Evolutionary conservation across 805 yeast genomes (phyloP), one percentile per base, ranked within the genome.

Genomic region (Pichia ethanolica): DNA sequence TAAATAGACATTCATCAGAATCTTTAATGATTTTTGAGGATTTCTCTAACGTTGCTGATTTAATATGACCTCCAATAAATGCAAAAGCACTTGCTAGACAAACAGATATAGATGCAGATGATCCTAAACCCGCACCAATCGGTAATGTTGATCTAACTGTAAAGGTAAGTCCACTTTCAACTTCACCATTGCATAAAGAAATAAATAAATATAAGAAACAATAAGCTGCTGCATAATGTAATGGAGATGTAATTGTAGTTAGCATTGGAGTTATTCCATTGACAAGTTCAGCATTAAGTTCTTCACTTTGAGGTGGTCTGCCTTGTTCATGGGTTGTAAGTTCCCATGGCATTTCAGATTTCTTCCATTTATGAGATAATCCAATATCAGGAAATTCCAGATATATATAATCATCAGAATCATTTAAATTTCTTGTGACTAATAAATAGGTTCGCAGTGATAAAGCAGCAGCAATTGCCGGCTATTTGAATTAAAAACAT

Each of bases 121-220:
- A 87, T 0, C 99, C 99, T 44, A 93, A 73, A 0, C 99, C 99
- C 0, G 99, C 97, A 38, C 99, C 97, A 44, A 91, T 84, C 1
- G 99, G 99, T 45, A 90, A 70, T 1, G 95, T 83, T 1, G 96
- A 87, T 50, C 90, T 78, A 13, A 87, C 81, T 4, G 81, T 73
- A 64, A 84, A 88, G 35, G 72, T 73, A 52, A 74, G 61, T 4
- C 67, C 67, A 5, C 86, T 86, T 1, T 71, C 72, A 1, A 71
- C 67, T 0, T 64, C 55, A 10, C 72, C 69, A 6, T 63, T 54
- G 56, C 89, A 79, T 33, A 88, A 64, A 49, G 76, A 76, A 49
- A 80, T 65, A 64, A 82, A 86, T 41, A 93, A 67, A 67, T 91
- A 93, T 39, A 91, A 70, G 66, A 93, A 91, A 39, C 95, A 85